These are phyloP conservation scores for Mycena sanguinolenta DNA, from an alignment of 768 basidiomycete species.

Conservation along the genomic window DNA sequence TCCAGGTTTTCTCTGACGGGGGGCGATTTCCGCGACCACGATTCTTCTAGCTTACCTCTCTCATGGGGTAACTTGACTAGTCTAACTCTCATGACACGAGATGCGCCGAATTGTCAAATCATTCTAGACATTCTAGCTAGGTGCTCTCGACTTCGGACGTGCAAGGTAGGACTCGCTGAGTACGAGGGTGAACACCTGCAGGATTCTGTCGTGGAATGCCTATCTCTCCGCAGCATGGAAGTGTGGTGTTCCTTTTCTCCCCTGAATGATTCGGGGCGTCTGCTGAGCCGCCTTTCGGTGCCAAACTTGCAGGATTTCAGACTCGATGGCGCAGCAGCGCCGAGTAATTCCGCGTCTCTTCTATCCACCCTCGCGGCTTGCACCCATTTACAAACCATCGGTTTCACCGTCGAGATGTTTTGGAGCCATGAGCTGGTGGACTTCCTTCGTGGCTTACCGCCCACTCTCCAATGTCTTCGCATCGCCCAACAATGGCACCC, in stretches of 20 bases:
- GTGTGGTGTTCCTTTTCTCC: not conserved
- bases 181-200: not conserved
- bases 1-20: not conserved
- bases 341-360: not conserved
- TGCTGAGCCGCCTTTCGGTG: conserved; percentile 16
- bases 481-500: not conserved
- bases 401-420: not conserved
- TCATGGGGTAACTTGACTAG: too few species aligned
- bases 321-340: not conserved
- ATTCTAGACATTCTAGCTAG: too few species aligned
- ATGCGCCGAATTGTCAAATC: too few species aligned
- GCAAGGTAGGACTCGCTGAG: not conserved
- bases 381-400: conserved; percentile 10
- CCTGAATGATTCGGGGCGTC: too few species aligned
- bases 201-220: not conserved
- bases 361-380: not conserved
- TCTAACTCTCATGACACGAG: too few species aligned
- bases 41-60: not conserved
- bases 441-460: conserved; percentile 16
- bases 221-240: conserved; percentile 1
- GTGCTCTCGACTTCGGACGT: not conserved
- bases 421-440: not conserved
- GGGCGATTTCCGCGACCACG: not conserved
- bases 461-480: not conserved
- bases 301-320: conserved; percentile 14